phyloP scores from a whole-genome alignment of 148 eudicot genomes.

The Dysphania ambrosioides region DNA sequence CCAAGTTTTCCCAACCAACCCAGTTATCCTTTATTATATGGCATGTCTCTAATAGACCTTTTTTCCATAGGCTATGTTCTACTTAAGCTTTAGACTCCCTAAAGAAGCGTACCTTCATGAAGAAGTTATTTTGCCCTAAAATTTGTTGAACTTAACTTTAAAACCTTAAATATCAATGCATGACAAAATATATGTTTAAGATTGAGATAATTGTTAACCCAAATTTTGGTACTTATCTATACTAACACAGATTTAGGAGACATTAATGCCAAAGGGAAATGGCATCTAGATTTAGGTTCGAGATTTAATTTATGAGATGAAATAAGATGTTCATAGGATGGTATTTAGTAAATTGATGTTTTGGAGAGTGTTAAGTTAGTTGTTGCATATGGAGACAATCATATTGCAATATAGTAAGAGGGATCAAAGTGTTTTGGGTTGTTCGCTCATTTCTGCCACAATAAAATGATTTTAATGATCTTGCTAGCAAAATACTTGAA shows the following conservation, averaged over 20 bases:
- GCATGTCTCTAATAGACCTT: neutral
- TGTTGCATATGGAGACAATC: too few species aligned
- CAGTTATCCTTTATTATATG: neutral
- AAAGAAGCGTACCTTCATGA: conserved; percentile 62
- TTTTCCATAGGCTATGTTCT: conserved; percentile 82
- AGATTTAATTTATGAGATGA: neutral
- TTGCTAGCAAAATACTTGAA: too few species aligned
- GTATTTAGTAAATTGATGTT: too few species aligned
- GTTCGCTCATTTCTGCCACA: too few species aligned
- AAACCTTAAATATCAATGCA: neutral
- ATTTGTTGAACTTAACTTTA: neutral
- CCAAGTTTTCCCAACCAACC: neutral
- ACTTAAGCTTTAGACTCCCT: conserved; percentile 88
- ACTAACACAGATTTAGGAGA: neutral
- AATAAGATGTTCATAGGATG: neutral
- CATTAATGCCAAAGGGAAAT: too few species aligned
- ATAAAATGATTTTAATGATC: too few species aligned
- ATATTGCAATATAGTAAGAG: too few species aligned
- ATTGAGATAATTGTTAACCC: neutral
- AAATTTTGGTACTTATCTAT: too few species aligned
- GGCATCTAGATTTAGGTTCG: neutral
- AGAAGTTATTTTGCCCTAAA: conserved; percentile 17
- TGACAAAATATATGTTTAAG: neutral
- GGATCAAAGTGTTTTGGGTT: too few species aligned
- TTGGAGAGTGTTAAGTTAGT: too few species aligned